phyloP scores from a whole-genome alignment of 2,329 filamentous ascomycete genomes.

The Penicillium sp. region DNA sequence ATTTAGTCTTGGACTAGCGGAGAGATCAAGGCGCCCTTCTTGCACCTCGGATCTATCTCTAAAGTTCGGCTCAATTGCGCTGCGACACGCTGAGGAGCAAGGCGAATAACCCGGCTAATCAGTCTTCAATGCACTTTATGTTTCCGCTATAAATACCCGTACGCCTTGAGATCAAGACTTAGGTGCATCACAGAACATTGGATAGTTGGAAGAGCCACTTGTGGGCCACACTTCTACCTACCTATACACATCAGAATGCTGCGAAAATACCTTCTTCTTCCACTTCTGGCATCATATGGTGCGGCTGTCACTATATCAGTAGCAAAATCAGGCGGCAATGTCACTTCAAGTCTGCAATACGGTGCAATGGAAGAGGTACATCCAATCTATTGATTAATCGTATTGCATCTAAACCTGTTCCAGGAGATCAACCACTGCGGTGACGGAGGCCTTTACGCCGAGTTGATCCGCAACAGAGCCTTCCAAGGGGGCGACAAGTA shows the following conservation, averaged over 20 bases:
- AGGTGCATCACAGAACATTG: not conserved
- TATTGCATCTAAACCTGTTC: not conserved
- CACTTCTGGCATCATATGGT: slow-evolving; percentile 25
- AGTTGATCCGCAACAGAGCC: slow-evolving; percentile 35
- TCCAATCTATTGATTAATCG: not conserved
- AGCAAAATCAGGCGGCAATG: slow-evolving; percentile 31
- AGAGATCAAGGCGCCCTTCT: not conserved
- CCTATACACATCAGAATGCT: slow-evolving; percentile 15
- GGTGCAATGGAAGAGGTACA: slow-evolving; percentile 33
- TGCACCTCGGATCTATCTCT: not conserved
- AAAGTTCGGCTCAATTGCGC: not conserved
- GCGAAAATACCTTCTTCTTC: slow-evolving; percentile 23
- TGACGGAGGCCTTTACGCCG: slow-evolving; percentile 37
- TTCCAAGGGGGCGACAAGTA: slow-evolving; percentile 33
- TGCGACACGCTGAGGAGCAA: not conserved
- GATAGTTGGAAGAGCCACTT: slow-evolving; percentile 9
- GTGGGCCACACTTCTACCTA: too few relatives aligned
- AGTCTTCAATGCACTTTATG: not conserved
- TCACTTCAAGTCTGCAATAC: slow-evolving; percentile 28
- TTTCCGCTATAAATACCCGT: slow-evolving; percentile 2
- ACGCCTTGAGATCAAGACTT: not conserved
- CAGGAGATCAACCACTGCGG: slow-evolving; percentile 34
- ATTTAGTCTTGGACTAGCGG: not conserved
- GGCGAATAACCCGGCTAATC: not conserved
- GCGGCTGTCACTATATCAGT: slow-evolving; percentile 29